phyloP scores from a whole-genome alignment of 805 yeast species.

The Cyberlindnera nakhonratchasimensis region DNA sequence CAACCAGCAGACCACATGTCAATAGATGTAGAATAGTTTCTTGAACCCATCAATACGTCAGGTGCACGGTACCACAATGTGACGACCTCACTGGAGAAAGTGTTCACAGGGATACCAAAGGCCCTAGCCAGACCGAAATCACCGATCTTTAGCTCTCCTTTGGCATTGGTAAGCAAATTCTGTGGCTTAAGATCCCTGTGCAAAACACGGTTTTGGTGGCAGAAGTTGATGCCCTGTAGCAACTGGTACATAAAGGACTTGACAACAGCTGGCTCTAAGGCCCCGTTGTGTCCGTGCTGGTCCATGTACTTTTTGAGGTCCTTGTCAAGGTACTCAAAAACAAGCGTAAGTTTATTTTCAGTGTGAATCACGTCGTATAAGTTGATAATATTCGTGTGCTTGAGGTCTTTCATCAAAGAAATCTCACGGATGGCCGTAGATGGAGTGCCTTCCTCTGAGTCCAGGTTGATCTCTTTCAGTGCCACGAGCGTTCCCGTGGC shows the following conservation, averaged over 20 bases:
- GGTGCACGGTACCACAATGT: constrained; percentile 99
- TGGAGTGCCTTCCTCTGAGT: constrained; percentile 96
- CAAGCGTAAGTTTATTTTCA: constrained; percentile 90
- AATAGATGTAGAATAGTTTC: constrained; percentile 93
- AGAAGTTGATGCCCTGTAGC: constrained; percentile 73
- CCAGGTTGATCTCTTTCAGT: constrained; percentile 88
- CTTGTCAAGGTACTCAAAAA: constrained; percentile 89
- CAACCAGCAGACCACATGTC: constrained; percentile 99
- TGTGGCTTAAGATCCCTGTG: constrained; percentile 91
- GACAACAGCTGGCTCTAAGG: constrained; percentile 80
- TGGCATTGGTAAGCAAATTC: constrained; percentile 79
- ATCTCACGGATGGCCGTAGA: constrained; percentile 97
- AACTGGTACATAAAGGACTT: constrained; percentile 94
- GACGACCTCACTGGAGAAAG: constrained; percentile 96
- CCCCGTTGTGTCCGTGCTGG: constrained; percentile 76
- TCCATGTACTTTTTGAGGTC: constrained; percentile 96
- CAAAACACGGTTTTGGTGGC: constrained; percentile 62
- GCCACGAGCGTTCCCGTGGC: constrained; percentile 90
- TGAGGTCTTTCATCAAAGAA: constrained; percentile 89
- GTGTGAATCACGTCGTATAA: constrained; percentile 95
- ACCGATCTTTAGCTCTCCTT: constrained; percentile 90
- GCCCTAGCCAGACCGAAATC: constrained; percentile 98
- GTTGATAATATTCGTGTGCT: constrained; percentile 89
- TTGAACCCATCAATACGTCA: constrained; percentile 89
- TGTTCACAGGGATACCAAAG: constrained; percentile 95